Evolutionary conservation across 2,329 filamentous ascomycete species (phyloP).

Genomic region (Monascus ruber): DNA sequence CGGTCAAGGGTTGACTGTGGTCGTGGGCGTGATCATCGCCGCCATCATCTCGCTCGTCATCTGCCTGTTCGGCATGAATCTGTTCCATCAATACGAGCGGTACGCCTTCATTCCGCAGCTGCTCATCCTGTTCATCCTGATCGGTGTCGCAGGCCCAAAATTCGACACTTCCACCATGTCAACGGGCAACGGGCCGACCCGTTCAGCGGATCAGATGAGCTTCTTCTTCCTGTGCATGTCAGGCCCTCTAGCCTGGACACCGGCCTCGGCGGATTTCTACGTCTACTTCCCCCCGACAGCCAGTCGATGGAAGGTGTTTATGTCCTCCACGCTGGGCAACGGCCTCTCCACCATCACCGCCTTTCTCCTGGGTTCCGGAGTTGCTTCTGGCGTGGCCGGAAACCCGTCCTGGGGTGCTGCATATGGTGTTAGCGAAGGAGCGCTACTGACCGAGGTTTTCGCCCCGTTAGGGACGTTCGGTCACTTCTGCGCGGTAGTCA

Average conservation of each 20-base stretch:
- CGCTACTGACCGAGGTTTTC: conserved; percentile 28
- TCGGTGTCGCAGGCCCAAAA: conserved; percentile 25
- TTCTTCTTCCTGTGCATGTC: conserved; percentile 29
- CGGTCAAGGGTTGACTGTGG: conserved; percentile 10
- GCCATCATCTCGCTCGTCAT: conserved; percentile 6
- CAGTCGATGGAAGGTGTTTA: conserved; percentile 25
- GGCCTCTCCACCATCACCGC: conserved; percentile 23
- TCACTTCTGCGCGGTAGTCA: conserved; percentile 32
- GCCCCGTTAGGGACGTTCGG: conserved; percentile 31
- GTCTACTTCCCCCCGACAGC: conserved; percentile 32
- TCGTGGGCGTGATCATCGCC: conserved; percentile 9
- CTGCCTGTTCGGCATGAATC: conserved; percentile 9
- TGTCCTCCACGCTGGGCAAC: conserved; percentile 26
- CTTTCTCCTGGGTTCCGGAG: conserved; percentile 30
- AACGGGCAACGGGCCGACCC: conserved; percentile 14
- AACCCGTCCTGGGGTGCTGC: conserved; percentile 18
- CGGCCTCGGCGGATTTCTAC: conserved; percentile 31
- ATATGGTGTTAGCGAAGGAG: conserved; percentile 20
- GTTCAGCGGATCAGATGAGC: conserved; percentile 23
- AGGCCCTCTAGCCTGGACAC: conserved; percentile 22
- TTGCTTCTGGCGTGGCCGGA: conserved; percentile 25
- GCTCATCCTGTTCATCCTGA: conserved; percentile 13
- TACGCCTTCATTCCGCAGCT: conserved; percentile 17
- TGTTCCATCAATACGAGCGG: conserved; percentile 18
- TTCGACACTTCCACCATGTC: conserved; percentile 19